Conservation (phyloP, 257 asterid species). For the Avicennia marina region DNA sequence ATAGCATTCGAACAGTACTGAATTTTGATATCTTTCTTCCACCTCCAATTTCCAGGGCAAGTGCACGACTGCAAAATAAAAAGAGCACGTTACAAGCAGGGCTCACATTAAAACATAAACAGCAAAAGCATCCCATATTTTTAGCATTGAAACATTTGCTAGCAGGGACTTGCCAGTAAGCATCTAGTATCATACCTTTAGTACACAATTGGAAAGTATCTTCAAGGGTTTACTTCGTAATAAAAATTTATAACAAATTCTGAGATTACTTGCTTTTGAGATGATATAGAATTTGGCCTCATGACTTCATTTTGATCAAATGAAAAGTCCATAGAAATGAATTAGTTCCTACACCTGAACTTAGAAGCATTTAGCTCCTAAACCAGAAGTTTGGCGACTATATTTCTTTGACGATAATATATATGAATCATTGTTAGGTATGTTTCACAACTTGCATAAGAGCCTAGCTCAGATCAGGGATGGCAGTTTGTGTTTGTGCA, state of each 20-base stretch:
- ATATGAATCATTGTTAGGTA: too few relatives aligned
- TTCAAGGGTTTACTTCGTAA: too few relatives aligned
- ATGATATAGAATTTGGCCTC: too few relatives aligned
- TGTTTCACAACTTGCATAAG: not conserved
- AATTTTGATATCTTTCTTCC: conserved; percentile 89
- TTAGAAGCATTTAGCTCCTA: not conserved
- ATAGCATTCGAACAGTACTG: conserved; percentile 82
- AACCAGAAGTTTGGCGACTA: not conserved
- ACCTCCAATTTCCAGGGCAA: conserved; percentile 93
- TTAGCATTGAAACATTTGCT: not conserved
- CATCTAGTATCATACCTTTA: not conserved
- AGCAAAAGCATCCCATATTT: not conserved
- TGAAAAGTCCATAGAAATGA: too few relatives aligned
- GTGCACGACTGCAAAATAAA: conserved; percentile 48
- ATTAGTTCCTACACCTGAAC: too few relatives aligned
- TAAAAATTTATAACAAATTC: too few relatives aligned
- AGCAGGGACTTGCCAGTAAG: not conserved
- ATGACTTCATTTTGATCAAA: too few relatives aligned
- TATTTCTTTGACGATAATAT: not conserved
- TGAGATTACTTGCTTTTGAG: too few relatives aligned
- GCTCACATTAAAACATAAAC: not conserved
- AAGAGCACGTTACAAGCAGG: conserved; percentile 21
- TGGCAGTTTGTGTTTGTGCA: not conserved
- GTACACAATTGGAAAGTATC: not conserved
- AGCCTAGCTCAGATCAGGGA: not conserved